phyloP scores from a whole-genome alignment of 148 eudicot genomes.

The Euryodendron excelsum region DNA sequence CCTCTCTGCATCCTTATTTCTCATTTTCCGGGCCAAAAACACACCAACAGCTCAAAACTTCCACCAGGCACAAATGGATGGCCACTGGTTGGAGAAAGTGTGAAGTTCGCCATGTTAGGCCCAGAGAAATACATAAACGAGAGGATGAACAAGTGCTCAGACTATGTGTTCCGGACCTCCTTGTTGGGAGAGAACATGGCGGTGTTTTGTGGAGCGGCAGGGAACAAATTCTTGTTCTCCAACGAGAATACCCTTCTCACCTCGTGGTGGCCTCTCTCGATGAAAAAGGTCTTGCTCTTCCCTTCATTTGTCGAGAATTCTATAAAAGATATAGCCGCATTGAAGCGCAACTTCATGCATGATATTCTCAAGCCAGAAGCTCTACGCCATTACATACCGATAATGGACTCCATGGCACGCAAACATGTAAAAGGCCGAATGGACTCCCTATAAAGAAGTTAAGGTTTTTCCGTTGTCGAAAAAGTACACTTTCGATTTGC shows the following conservation, averaged over 20 bases:
- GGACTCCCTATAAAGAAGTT: constrained; percentile 13
- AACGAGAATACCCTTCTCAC: constrained; percentile 4
- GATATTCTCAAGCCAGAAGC: constrained; percentile 18
- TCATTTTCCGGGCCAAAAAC: constrained; percentile 3
- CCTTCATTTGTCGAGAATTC: constrained; percentile 10
- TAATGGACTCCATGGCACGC: constrained; percentile 15
- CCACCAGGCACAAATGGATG: constrained; percentile 37
- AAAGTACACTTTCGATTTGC: constrained; percentile 24
- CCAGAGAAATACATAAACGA: constrained; percentile 26
- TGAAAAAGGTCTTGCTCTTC: constrained; percentile 12
- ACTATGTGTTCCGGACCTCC: constrained; percentile 30
- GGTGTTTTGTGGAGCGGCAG: neutral
- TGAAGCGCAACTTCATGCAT: neutral
- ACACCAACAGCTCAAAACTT: neutral
- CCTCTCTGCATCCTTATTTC: constrained; percentile 7
- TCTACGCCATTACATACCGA: neutral
- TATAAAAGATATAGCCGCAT: neutral
- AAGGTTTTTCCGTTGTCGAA: constrained; percentile 23
- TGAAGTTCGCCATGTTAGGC: constrained; percentile 18
- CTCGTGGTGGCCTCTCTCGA: constrained; percentile 2
- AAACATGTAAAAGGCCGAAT: neutral
- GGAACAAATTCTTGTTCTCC: constrained; percentile 6
- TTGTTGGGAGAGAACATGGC: constrained; percentile 37
- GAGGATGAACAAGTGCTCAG: constrained; percentile 28
- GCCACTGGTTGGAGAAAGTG: constrained; percentile 35